Conservation (phyloP, 441 rosid genomes). For the Populus tomentosa region DNA sequence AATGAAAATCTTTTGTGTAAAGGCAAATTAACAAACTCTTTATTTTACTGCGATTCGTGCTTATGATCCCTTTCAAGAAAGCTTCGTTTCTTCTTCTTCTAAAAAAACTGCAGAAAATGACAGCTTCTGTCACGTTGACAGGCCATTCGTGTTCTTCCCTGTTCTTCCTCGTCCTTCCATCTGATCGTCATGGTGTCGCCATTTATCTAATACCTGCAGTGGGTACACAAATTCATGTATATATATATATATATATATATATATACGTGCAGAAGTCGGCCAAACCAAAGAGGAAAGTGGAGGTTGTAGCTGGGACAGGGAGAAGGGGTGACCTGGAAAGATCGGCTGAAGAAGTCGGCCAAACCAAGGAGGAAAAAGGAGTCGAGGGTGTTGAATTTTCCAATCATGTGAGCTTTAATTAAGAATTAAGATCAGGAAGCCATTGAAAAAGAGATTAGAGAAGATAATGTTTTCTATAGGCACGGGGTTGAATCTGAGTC, state of each 20-base stretch:
- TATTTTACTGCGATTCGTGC: background rate
- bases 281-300: background rate
- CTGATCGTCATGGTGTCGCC: background rate
- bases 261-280: background rate
- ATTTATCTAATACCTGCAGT: too few species aligned
- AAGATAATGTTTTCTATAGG: background rate
- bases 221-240: background rate
- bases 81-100: background rate
- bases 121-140: background rate
- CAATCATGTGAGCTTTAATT: background rate
- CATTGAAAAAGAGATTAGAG: constrained; percentile 1
- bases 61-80: background rate
- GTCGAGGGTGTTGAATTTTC: constrained; percentile 32
- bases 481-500: background rate
- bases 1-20: background rate
- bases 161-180: background rate
- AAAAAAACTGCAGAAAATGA: background rate
- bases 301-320: background rate
- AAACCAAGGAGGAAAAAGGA: constrained; percentile 14
- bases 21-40: background rate
- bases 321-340: background rate
- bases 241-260: too few species aligned
- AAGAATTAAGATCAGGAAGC: background rate
- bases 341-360: constrained; percentile 3
- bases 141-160: background rate